Conservation (phyloP, 768 basidiomycete genomes). For the Tremella fuciformis region DNA sequence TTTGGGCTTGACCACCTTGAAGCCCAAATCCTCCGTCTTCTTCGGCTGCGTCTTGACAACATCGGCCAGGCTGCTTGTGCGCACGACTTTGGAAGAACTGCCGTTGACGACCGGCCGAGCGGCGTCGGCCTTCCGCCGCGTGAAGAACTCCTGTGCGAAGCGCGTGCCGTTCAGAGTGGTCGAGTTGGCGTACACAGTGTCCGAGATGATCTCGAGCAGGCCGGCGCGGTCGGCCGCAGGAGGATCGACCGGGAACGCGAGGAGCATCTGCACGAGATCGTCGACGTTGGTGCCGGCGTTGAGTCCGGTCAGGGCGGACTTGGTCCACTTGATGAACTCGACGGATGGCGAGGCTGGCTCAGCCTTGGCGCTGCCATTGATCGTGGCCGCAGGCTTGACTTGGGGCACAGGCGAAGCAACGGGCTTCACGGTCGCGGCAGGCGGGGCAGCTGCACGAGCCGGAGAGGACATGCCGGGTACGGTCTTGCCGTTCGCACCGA, state of each 20-base stretch:
- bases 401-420: conserved; percentile 28
- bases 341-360: conserved; percentile 76
- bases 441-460: conserved; percentile 52
- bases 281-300: conserved; percentile 79
- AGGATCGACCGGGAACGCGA: conserved; percentile 86
- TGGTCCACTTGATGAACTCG: conserved; percentile 90
- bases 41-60: conserved; percentile 88
- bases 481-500: conserved; percentile 66
- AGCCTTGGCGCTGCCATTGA: conserved; percentile 39
- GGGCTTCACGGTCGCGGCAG: conserved; percentile 31
- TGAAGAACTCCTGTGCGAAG: conserved; percentile 88
- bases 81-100: conserved; percentile 17
- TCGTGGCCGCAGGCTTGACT: conserved; percentile 40
- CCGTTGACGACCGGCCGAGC: conserved; percentile 12
- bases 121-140: conserved; percentile 79
- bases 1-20: conserved; percentile 94
- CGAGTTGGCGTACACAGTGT: conserved; percentile 89
- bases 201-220: conserved; percentile 82
- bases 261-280: conserved; percentile 91
- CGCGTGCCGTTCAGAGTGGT: conserved; percentile 91
- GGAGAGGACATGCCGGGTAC: conserved; percentile 23
- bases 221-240: conserved; percentile 57
- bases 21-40: conserved; percentile 72
- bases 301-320: conserved; percentile 70
- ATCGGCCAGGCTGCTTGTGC: conserved; percentile 40